phyloP scores from a whole-genome alignment of 495 filamentous ascomycete species.

The Penicillium flavigenum region DNA sequence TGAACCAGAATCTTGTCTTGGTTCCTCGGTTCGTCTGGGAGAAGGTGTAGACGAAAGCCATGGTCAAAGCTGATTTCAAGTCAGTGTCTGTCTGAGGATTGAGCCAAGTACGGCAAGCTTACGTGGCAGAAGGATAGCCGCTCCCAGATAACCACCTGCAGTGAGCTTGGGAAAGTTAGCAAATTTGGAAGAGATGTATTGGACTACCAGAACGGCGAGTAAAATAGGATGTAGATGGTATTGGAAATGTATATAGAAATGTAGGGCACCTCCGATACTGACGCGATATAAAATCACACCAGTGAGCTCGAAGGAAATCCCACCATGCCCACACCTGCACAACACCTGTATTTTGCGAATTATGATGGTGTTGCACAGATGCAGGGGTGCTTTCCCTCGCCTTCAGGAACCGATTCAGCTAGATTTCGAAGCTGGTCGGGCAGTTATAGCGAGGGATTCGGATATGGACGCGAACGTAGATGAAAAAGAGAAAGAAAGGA shows the following conservation, averaged over 20 bases:
- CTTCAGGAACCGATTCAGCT: conserved; percentile 96
- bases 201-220: conserved; percentile 25
- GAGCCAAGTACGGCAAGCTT: conserved; percentile 21
- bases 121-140: conserved; percentile 56
- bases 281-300: conserved; percentile 58
- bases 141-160: conserved; percentile 51
- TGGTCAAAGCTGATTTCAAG: conserved; percentile 58
- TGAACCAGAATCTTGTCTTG: conserved; percentile 68
- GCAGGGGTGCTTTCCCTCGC: conserved; percentile 94
- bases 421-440: conserved; percentile 75
- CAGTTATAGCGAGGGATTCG: conserved; percentile 83
- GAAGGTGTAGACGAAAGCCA: conserved; percentile 78
- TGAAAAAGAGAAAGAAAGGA: conserved; percentile 20
- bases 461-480: conserved; percentile 7
- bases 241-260: conserved; percentile 48
- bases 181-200: conserved; percentile 6
- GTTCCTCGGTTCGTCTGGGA: conserved; percentile 75
- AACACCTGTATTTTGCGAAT: conserved; percentile 76
- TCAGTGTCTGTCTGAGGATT: conserved; percentile 26
- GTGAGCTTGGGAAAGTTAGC: conserved; percentile 44
- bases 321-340: conserved; percentile 83
- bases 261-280: conserved; percentile 90
- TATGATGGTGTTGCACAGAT: conserved; percentile 62
- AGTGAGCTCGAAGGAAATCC: conserved; percentile 85
- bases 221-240: conserved; percentile 23